These are phyloP conservation scores for Sordariomycetes sp. DNA, from an alignment of 2,329 filamentous ascomycete species.

Conservation along the genomic window DNA sequence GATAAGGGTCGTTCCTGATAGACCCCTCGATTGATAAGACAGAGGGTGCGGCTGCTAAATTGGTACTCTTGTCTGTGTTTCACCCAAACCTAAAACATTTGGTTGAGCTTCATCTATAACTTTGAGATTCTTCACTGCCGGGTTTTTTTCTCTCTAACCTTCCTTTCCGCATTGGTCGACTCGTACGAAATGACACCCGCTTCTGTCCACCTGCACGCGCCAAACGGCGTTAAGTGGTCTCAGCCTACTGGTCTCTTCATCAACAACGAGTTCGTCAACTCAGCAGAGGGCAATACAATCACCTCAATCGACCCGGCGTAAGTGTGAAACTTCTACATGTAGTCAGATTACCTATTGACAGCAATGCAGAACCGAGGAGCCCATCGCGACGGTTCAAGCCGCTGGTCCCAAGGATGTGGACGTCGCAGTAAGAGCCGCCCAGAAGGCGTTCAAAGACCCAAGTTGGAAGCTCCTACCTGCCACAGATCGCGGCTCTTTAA, in stretches of 20 bases:
- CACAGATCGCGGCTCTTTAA: constrained; percentile 55
- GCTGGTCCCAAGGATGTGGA: constrained; percentile 9
- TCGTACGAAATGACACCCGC: too few species aligned
- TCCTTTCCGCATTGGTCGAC: too few species aligned
- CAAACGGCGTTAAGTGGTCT: constrained; percentile 63
- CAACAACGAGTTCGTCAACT: constrained; percentile 70
- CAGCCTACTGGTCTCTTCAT: constrained; percentile 76
- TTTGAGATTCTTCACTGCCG: too few species aligned
- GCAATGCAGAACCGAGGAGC: constrained; percentile 6
- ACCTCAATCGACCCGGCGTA: constrained; percentile 62
- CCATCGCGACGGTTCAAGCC: constrained; percentile 7
- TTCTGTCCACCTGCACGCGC: constrained; percentile 46
- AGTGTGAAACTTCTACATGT: constrained; percentile 11
- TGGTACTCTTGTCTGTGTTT: too few species aligned
- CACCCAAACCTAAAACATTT: too few species aligned
- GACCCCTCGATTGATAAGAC: too few species aligned
- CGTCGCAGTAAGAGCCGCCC: constrained; percentile 28
- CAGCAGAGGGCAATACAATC: constrained; percentile 55
- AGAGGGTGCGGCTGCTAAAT: too few species aligned
- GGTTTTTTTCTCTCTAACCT: too few species aligned
- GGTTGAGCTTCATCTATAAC: too few species aligned
- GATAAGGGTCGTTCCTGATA: too few species aligned
- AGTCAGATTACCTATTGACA: background rate
- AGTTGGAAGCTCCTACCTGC: constrained; percentile 56
- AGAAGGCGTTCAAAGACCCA: constrained; percentile 54